phyloP scores from a whole-genome alignment of 2,329 filamentous ascomycete species.

The Magnaporthiopsis rhizophila region DNA sequence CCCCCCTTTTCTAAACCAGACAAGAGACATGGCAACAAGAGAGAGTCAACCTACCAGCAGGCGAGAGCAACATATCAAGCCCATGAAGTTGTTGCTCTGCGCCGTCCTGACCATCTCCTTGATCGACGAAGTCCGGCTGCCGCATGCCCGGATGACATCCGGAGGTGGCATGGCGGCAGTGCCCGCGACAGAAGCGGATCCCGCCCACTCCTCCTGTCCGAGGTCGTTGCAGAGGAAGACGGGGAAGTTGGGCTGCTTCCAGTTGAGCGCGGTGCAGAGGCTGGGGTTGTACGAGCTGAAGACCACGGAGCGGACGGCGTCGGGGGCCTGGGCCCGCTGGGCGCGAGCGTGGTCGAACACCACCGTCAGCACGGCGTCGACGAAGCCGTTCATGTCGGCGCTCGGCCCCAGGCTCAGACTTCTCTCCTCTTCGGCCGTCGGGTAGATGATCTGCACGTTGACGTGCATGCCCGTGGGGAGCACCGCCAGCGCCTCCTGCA shows the following conservation, averaged over 20 bases:
- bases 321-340: slow-evolving; percentile 55
- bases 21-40: not conserved
- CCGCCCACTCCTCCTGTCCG: slow-evolving; percentile 47
- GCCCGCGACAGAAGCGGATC: slow-evolving; percentile 24
- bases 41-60: slow-evolving; percentile 58
- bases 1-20: not conserved
- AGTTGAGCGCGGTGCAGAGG: slow-evolving; percentile 90
- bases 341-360: slow-evolving; percentile 86
- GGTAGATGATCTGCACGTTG: slow-evolving; percentile 88
- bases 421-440: slow-evolving; percentile 65
- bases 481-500: slow-evolving; percentile 66
- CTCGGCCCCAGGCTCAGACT: slow-evolving; percentile 62
- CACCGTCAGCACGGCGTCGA: slow-evolving; percentile 72
- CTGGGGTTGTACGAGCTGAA: slow-evolving; percentile 90
- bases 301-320: slow-evolving; percentile 76
- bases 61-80: slow-evolving; percentile 79
- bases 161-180: slow-evolving; percentile 22
- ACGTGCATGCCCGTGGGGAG: slow-evolving; percentile 76
- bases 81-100: slow-evolving; percentile 97
- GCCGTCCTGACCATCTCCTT: slow-evolving; percentile 93
- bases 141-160: slow-evolving; percentile 43
- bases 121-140: slow-evolving; percentile 71
- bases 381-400: slow-evolving; percentile 77
- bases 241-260: slow-evolving; percentile 98
- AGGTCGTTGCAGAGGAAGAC: slow-evolving; percentile 94